phyloP scores from a whole-genome alignment of 805 yeast genomes.

The Wickerhamomyces hampshirensis region DNA sequence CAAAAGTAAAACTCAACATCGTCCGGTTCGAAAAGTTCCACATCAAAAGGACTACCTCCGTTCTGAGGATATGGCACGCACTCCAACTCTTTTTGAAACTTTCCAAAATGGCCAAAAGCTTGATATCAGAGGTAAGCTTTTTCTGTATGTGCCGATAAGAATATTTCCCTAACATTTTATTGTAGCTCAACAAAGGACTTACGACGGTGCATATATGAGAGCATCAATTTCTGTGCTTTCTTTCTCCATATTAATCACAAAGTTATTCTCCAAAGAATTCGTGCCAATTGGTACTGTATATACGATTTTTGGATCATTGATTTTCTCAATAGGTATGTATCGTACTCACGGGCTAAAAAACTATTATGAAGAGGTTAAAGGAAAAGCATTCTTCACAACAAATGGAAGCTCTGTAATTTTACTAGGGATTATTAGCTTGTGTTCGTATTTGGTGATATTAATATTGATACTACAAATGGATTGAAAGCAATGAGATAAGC shows the following conservation, averaged over 20 bases:
- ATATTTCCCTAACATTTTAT: not conserved
- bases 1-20: too few species aligned
- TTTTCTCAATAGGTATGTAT: slow-evolving; percentile 35
- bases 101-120: slow-evolving; percentile 6
- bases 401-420: slow-evolving; percentile 58
- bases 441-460: slow-evolving; percentile 47
- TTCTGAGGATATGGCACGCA: not conserved
- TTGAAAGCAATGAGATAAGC: not conserved
- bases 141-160: not conserved
- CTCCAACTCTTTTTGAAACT: not conserved
- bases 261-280: slow-evolving; percentile 59
- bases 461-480: slow-evolving; percentile 43
- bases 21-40: too few species aligned
- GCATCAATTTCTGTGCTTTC: slow-evolving; percentile 67
- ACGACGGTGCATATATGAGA: slow-evolving; percentile 78
- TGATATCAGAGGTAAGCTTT: slow-evolving; percentile 9
- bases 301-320: slow-evolving; percentile 51
- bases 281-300: slow-evolving; percentile 63
- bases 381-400: slow-evolving; percentile 45
- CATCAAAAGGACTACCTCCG: too few species aligned
- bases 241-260: slow-evolving; percentile 55
- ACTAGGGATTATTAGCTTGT: slow-evolving; percentile 44
- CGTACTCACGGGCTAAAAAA: slow-evolving; percentile 30
- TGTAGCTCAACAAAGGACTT: slow-evolving; percentile 71
- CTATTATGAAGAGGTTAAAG: slow-evolving; percentile 33